A percentile compares a stretch with the other conserved stretches of the same genome.
Conservation (phyloP, 129 eudicot species). For the Logfia minima region DNA sequence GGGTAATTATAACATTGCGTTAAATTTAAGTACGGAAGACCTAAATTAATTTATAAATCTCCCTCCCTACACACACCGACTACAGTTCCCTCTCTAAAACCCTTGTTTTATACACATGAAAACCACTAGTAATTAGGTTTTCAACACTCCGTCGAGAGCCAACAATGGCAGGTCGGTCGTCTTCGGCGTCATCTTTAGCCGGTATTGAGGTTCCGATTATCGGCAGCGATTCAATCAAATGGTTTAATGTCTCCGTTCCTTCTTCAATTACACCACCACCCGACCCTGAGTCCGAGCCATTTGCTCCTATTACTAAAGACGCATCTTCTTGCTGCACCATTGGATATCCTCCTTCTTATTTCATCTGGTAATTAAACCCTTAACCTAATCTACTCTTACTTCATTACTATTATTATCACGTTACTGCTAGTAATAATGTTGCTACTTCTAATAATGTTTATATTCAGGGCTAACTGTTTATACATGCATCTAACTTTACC, state of each 20-base stretch:
- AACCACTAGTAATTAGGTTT: not conserved
- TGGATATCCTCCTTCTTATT: slow-evolving; percentile 68
- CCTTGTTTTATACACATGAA: not conserved
- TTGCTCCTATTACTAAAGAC: slow-evolving; percentile 50
- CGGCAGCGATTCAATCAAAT: slow-evolving; percentile 66
- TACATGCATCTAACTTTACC: not conserved
- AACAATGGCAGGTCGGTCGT: not conserved
- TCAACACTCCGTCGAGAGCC: not conserved
- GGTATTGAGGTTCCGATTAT: slow-evolving; percentile 86
- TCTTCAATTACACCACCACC: slow-evolving; percentile 17
- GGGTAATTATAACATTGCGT: too few relatives aligned
- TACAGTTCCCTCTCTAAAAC: not conserved
- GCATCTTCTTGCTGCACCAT: slow-evolving; percentile 58
- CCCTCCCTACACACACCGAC: not conserved
- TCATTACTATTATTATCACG: not conserved
- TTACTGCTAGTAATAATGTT: not conserved
- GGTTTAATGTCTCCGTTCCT: slow-evolving; percentile 65
- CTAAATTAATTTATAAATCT: not conserved
- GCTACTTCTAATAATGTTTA: not conserved
- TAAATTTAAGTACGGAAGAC: not conserved
- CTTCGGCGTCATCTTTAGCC: not conserved
- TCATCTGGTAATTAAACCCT: slow-evolving; percentile 51
- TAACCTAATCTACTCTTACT: slow-evolving; percentile 12
- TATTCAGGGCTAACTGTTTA: not conserved
- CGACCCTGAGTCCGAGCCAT: slow-evolving; percentile 13